Conservation (phyloP, 371 early-diverging fungal species). For the Mortierella sp. region DNA sequence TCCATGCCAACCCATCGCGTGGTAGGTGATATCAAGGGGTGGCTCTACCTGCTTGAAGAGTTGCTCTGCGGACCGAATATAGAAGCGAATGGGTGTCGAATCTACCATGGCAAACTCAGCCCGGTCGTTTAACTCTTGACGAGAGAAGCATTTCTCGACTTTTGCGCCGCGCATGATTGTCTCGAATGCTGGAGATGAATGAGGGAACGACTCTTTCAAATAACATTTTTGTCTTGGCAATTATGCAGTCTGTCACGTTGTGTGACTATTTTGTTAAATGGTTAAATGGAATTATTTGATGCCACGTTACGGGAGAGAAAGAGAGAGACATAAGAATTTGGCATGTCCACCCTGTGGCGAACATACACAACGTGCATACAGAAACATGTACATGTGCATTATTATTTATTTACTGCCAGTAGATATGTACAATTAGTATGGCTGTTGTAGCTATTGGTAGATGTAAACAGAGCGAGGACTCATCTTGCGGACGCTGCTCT, state of each 20-base stretch:
- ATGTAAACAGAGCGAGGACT: conserved; percentile 36
- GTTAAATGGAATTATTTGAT: too few relatives aligned
- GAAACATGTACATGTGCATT: too few relatives aligned
- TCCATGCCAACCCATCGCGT: background rate
- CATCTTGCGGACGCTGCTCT: conserved; percentile 15
- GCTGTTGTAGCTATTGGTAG: too few relatives aligned
- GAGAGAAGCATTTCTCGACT: conserved; percentile 39
- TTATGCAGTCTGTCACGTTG: background rate
- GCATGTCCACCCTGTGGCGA: too few relatives aligned
- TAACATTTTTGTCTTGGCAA: background rate
- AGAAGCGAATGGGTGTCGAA: conserved; percentile 64
- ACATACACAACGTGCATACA: too few relatives aligned
- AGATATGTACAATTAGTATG: too few relatives aligned
- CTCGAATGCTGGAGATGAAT: background rate
- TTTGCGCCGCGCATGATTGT: conserved; percentile 33
- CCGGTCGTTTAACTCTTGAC: conserved; percentile 57
- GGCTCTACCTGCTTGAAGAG: conserved; percentile 64
- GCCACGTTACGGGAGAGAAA: too few relatives aligned
- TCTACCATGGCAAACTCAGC: conserved; percentile 59
- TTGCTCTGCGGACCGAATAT: conserved; percentile 68
- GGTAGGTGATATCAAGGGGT: background rate
- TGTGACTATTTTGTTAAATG: background rate
- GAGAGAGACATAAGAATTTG: too few relatives aligned
- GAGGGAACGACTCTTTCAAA: conserved; percentile 7
- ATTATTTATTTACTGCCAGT: too few relatives aligned